Conservation (phyloP, 192 early-diverging fungal genomes). For the Diversispora epigaea region DNA sequence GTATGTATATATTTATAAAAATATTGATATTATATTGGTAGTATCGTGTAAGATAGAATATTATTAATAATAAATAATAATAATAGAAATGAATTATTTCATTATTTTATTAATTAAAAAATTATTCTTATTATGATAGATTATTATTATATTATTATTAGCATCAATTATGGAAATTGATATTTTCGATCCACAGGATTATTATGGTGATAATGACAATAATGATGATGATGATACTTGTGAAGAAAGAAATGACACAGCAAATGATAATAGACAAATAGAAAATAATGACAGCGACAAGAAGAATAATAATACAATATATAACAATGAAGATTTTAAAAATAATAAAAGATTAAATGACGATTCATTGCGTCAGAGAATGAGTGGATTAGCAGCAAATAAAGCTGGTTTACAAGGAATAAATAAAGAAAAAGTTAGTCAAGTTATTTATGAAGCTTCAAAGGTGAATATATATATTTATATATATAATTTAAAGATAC, state of each 20-base stretch:
- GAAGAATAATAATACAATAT: background rate
- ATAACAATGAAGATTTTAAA: background rate
- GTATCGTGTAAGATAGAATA: too few species aligned
- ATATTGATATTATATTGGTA: too few species aligned
- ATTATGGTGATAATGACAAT: background rate
- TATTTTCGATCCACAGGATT: background rate
- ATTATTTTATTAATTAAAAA: too few species aligned
- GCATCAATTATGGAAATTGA: background rate
- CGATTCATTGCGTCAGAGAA: background rate
- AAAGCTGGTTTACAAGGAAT: slow-evolving; percentile 51
- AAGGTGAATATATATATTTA: slow-evolving; percentile 43
- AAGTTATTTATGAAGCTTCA: slow-evolving; percentile 60
- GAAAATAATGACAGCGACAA: background rate
- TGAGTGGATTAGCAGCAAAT: slow-evolving; percentile 9
- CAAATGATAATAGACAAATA: too few species aligned
- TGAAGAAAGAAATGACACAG: background rate
- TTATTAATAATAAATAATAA: too few species aligned
- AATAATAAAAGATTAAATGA: background rate
- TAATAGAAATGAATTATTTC: too few species aligned
- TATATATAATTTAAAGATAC: slow-evolving; percentile 20
- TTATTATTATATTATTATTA: too few species aligned
- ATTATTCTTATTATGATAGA: too few species aligned
- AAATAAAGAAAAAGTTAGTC: slow-evolving; percentile 53
- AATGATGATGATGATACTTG: background rate
- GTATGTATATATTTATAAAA: too few species aligned